Evolutionary conservation across 192 early-diverging fungal genomes (phyloP).

Genomic region (Mortierella hygrophila): DNA sequence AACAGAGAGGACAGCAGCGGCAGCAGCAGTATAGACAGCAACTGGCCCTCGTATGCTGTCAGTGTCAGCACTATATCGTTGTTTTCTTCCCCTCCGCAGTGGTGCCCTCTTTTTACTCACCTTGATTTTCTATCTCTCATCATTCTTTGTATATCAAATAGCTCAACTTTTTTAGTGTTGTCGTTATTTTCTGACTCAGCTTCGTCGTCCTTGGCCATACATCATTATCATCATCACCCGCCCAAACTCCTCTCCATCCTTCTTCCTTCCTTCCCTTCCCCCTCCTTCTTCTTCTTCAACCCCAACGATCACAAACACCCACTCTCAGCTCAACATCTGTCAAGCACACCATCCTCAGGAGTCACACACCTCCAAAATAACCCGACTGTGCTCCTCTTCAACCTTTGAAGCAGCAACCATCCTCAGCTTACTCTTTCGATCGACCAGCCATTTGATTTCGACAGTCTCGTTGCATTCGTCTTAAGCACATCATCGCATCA

Average conservation of each 20-base stretch:
- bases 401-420: no score
- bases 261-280: background rate
- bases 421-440: background rate
- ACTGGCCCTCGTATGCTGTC: no score
- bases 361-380: background rate
- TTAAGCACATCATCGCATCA: background rate
- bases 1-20: no score
- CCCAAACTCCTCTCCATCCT: background rate
- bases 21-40: no score
- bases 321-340: background rate
- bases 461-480: background rate
- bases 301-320: background rate
- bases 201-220: background rate
- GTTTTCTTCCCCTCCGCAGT: background rate
- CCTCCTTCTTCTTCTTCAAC: background rate
- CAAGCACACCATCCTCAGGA: background rate
- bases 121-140: background rate
- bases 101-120: background rate
- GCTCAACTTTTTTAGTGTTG: constrained; percentile 6
- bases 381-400: no score
- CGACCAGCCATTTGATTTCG: background rate
- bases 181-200: constrained; percentile 1
- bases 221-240: background rate
- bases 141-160: background rate
- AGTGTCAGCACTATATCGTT: no score